A percentile compares a stretch with the other conserved stretches of the same genome.
These are phyloP conservation scores for Metschnikowia koreensis DNA, from an alignment of 805 yeast species.

Conservation along the genomic window DNA sequence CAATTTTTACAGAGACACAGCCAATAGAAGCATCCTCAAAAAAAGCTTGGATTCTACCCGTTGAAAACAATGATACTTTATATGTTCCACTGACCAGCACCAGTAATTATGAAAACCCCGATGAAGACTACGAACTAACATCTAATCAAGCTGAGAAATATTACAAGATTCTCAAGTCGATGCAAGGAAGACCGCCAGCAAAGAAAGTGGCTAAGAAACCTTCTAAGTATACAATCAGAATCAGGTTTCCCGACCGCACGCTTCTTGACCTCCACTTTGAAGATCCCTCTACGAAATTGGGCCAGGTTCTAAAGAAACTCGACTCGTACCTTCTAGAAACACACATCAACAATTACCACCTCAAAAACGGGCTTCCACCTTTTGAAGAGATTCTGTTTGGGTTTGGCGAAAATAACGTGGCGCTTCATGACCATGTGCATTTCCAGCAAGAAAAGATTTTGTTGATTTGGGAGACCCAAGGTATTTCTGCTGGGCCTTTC, in stretches of 20 bases:
- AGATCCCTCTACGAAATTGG: constrained; percentile 28
- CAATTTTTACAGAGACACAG: not conserved
- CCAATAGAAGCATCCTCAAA: not conserved
- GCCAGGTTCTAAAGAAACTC: constrained; percentile 35
- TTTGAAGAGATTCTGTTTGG: constrained; percentile 28
- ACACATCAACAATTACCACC: constrained; percentile 28
- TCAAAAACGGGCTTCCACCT: constrained; percentile 40
- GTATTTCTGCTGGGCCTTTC: constrained; percentile 25
- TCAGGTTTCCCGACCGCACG: constrained; percentile 39
- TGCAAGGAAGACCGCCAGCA: constrained; percentile 18
- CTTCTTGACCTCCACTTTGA: constrained; percentile 36
- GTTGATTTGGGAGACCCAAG: constrained; percentile 36
- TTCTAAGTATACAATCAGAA: constrained; percentile 28
- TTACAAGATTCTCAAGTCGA: constrained; percentile 32
- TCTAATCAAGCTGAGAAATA: constrained; percentile 37
- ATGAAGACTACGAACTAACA: constrained; percentile 41
- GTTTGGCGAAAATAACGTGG: constrained; percentile 27
- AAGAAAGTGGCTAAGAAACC: constrained; percentile 21
- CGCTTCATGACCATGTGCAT: constrained; percentile 27
- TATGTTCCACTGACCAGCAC: constrained; percentile 12
- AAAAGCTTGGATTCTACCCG: constrained; percentile 7
- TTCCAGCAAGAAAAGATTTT: constrained; percentile 31
- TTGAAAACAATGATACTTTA: constrained; percentile 13
- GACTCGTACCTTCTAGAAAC: constrained; percentile 31
- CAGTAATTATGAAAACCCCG: constrained; percentile 37